phyloP scores from a whole-genome alignment of 1,284 basidiomycete genomes.

The Naganishia sp. region DNA sequence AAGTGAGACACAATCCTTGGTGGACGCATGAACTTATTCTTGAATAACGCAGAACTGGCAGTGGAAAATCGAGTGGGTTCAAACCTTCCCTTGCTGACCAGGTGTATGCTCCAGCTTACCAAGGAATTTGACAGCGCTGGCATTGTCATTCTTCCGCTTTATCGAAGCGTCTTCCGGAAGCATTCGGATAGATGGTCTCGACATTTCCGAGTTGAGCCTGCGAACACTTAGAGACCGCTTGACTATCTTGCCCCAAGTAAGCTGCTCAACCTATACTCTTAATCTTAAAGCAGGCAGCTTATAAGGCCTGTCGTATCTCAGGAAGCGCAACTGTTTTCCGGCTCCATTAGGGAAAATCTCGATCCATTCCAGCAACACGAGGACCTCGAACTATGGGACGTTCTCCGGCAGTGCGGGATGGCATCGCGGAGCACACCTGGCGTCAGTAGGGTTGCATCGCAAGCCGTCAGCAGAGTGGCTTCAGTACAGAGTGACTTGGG shows the following conservation, averaged over 20 bases:
- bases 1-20: slow-evolving; percentile 33
- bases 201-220: slow-evolving; percentile 57
- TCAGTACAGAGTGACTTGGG: slow-evolving; percentile 35
- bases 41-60: slow-evolving; percentile 10
- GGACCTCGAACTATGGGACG: slow-evolving; percentile 59
- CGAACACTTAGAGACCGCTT: slow-evolving; percentile 56
- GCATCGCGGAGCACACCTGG: slow-evolving; percentile 45
- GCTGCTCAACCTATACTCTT: slow-evolving; percentile 9
- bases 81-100: background rate
- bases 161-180: slow-evolving; percentile 53
- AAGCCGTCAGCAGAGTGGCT: slow-evolving; percentile 37
- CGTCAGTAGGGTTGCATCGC: slow-evolving; percentile 41
- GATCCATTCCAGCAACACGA: slow-evolving; percentile 57
- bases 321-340: slow-evolving; percentile 55
- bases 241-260: slow-evolving; percentile 58
- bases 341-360: slow-evolving; percentile 54
- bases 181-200: slow-evolving; percentile 56
- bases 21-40: background rate
- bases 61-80: slow-evolving; percentile 32
- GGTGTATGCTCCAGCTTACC: background rate
- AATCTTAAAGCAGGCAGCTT: background rate
- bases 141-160: slow-evolving; percentile 58
- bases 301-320: slow-evolving; percentile 38
- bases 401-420: slow-evolving; percentile 57
- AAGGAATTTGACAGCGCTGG: slow-evolving; percentile 43